Percentiles rank a stretch among this genome's conserved stretches.
Conservation (phyloP, 140 eudicot genomes). For the Flaveria floridana region DNA sequence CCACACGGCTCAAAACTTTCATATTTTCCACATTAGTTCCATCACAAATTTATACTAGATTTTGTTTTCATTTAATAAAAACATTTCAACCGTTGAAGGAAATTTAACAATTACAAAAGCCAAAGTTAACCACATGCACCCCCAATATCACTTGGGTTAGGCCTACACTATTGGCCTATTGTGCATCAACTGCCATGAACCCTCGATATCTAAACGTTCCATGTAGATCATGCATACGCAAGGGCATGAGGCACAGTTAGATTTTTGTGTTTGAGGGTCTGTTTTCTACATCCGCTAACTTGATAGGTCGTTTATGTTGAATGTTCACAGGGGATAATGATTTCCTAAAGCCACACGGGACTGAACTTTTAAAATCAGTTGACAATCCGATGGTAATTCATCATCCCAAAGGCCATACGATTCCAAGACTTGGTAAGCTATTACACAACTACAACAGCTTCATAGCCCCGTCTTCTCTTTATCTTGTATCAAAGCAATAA, state of each 20-base stretch:
- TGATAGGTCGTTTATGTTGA: not conserved
- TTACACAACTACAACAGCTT: not conserved
- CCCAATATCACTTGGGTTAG: not conserved
- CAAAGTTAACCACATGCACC: not conserved
- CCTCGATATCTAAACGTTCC: not conserved
- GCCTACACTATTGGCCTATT: not conserved
- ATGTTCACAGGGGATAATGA: slow-evolving; percentile 62
- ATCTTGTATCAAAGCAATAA: not conserved
- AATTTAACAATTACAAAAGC: not conserved
- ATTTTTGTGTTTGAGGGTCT: not conserved
- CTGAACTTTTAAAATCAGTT: slow-evolving; percentile 58
- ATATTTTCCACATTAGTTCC: not conserved
- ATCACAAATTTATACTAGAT: not conserved
- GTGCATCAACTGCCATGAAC: not conserved
- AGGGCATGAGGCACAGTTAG: not conserved
- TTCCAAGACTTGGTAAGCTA: slow-evolving; percentile 81
- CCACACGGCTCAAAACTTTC: not conserved
- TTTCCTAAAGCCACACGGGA: slow-evolving; percentile 65
- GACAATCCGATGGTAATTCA: slow-evolving; percentile 67
- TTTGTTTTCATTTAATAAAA: not conserved
- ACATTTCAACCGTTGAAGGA: not conserved
- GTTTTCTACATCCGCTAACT: not conserved
- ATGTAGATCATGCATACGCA: not conserved
- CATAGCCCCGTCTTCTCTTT: not conserved
- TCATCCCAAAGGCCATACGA: slow-evolving; percentile 96